phyloP scores from a whole-genome alignment of 2,329 filamentous ascomycete genomes.

The Geosmithia flava region DNA sequence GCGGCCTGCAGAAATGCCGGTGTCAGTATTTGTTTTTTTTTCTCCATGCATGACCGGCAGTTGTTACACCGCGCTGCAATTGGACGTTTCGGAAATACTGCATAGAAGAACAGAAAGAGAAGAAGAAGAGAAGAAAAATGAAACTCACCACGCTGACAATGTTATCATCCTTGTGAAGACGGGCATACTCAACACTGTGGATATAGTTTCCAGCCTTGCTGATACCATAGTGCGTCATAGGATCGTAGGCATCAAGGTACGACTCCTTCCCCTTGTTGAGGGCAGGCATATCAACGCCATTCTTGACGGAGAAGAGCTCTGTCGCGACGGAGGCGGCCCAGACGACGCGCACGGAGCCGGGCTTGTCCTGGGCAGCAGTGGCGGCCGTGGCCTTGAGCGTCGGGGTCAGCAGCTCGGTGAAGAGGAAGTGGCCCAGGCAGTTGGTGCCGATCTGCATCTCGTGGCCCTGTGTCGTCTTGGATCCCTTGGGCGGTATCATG shows the following conservation, averaged over 20 bases:
- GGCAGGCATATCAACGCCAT: slow-evolving; percentile 9
- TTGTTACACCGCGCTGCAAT: too few species aligned
- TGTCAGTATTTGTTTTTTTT: not conserved
- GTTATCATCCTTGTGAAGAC: slow-evolving; percentile 15
- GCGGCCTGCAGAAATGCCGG: not conserved
- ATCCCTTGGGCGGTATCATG: slow-evolving; percentile 21
- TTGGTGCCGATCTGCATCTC: slow-evolving; percentile 28
- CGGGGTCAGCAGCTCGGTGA: slow-evolving; percentile 21
- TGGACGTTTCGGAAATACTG: too few species aligned
- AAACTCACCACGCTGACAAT: slow-evolving; percentile 10
- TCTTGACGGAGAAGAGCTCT: slow-evolving; percentile 5
- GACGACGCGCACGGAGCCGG: slow-evolving; percentile 13
- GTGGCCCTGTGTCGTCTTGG: slow-evolving; percentile 22
- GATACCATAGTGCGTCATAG: slow-evolving; percentile 8
- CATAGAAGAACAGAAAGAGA: too few species aligned
- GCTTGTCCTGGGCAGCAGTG: slow-evolving; percentile 14
- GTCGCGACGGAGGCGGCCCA: slow-evolving; percentile 14
- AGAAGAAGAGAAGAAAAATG: not conserved
- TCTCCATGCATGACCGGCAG: not conserved
- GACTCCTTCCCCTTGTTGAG: slow-evolving; percentile 7
- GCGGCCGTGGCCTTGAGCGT: slow-evolving; percentile 15
- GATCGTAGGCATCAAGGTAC: slow-evolving; percentile 4
- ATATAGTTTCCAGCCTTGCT: slow-evolving; percentile 13
- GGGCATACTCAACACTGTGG: slow-evolving; percentile 11
- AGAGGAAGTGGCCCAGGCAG: slow-evolving; percentile 22